phyloP scores from a whole-genome alignment of 345 rosid species.

The Populus alba region DNA sequence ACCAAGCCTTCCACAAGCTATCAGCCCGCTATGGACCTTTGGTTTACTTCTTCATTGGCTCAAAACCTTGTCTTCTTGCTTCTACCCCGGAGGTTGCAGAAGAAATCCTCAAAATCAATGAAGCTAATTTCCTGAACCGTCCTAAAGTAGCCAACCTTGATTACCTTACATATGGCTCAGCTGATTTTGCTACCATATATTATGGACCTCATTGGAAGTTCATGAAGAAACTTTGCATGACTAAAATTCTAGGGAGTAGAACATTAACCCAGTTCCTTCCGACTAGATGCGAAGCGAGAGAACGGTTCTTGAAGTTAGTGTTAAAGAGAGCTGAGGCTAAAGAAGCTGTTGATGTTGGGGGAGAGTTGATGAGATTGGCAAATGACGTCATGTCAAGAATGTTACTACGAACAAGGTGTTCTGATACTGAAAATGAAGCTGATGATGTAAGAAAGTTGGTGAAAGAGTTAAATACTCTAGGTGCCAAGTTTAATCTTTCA shows the following conservation, averaged over 20 bases:
- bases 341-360: constrained; percentile 45
- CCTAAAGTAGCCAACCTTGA: constrained; percentile 51
- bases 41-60: constrained; percentile 63
- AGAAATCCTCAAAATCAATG: constrained; percentile 61
- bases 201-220: constrained; percentile 74
- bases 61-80: constrained; percentile 57
- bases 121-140: constrained; percentile 53
- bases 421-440: constrained; percentile 35
- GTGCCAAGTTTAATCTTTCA: constrained; percentile 50
- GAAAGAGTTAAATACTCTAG: constrained; percentile 56
- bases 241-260: constrained; percentile 53
- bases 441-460: constrained; percentile 52
- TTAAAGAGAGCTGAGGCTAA: constrained; percentile 38
- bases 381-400: constrained; percentile 61
- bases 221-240: constrained; percentile 75
- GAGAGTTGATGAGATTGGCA: constrained; percentile 53
- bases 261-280: constrained; percentile 44
- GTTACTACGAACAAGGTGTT: constrained; percentile 48
- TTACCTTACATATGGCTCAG: constrained; percentile 70
- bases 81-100: constrained; percentile 53
- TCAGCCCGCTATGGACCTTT: constrained; percentile 57
- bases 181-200: constrained; percentile 64
- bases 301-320: constrained; percentile 34
- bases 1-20: constrained; percentile 66
- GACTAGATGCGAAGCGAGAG: constrained; percentile 44